A percentile compares a stretch with the other conserved stretches of the same genome.
These are phyloP conservation scores for Trypanosomatidae sp. DNA, from an alignment of 208 protist species.

Conservation along the genomic window DNA sequence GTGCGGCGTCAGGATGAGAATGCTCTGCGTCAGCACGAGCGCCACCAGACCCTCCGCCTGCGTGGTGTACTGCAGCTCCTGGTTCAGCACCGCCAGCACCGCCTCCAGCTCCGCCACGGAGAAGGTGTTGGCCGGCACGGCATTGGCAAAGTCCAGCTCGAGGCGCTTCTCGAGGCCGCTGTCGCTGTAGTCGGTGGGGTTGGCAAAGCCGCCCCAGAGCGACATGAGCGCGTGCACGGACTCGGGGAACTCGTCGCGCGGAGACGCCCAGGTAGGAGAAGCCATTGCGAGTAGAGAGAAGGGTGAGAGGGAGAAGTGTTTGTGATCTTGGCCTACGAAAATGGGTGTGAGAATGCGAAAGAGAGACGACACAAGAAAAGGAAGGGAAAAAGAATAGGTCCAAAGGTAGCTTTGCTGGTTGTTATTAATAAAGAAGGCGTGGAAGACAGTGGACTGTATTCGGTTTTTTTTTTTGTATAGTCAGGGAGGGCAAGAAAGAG, in stretches of 20 bases:
- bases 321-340: too few relatives aligned
- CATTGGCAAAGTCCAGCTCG: slow-evolving; percentile 72
- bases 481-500: too few relatives aligned
- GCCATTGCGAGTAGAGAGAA: slow-evolving; percentile 5
- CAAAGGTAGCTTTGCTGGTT: too few relatives aligned
- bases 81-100: slow-evolving; percentile 37
- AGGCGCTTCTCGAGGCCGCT: slow-evolving; percentile 83
- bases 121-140: slow-evolving; percentile 17
- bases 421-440: too few relatives aligned
- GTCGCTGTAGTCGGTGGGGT: slow-evolving; percentile 47
- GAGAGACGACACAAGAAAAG: background rate
- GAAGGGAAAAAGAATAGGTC: too few relatives aligned
- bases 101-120: slow-evolving; percentile 39
- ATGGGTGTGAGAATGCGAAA: background rate
- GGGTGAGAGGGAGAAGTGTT: background rate
- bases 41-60: slow-evolving; percentile 27
- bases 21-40: slow-evolving; percentile 44
- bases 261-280: slow-evolving; percentile 44
- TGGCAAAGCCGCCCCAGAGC: slow-evolving; percentile 82
- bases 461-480: too few relatives aligned
- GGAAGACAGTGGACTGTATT: too few relatives aligned
- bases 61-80: slow-evolving; percentile 33
- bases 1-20: slow-evolving; percentile 45
- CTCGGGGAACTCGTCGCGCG: slow-evolving; percentile 61
- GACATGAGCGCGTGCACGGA: slow-evolving; percentile 88